Evolutionary conservation across 2,329 filamentous ascomycete genomes (phyloP).

Genomic region (Mariannaea sp.): DNA sequence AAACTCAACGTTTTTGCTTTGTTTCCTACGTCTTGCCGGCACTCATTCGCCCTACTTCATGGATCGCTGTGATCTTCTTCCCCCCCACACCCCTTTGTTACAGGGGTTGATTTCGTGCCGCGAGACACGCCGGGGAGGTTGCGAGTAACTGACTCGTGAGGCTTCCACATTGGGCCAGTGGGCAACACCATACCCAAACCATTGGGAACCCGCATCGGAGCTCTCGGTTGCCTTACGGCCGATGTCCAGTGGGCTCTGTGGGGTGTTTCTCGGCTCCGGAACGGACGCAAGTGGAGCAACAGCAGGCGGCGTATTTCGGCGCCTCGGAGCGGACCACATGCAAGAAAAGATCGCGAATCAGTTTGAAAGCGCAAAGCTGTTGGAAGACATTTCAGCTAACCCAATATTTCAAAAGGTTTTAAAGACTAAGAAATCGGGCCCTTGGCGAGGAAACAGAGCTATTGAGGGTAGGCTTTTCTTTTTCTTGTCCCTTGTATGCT

Average conservation of each 20-base stretch:
- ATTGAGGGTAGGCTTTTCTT: too few relatives aligned
- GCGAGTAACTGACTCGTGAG: conserved; percentile 2
- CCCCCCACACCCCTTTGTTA: conserved; percentile 16
- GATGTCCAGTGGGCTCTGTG: conserved; percentile 5
- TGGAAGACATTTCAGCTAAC: too few relatives aligned
- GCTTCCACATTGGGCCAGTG: conserved; percentile 4
- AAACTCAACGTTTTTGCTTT: conserved; percentile 10
- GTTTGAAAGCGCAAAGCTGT: too few relatives aligned
- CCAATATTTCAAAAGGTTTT: too few relatives aligned
- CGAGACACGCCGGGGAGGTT: conserved; percentile 25
- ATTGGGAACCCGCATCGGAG: conserved; percentile 15
- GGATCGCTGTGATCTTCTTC: conserved; percentile 8
- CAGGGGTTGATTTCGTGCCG: conserved; percentile 12
- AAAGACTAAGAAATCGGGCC: too few relatives aligned
- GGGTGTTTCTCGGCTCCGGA: conserved; percentile 12
- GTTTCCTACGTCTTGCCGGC: conserved; percentile 9
- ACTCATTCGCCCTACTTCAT: conserved; percentile 14
- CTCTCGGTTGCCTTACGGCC: conserved; percentile 5
- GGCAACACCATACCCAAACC: conserved; percentile 12
- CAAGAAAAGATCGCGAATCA: too few relatives aligned
- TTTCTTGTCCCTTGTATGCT: too few relatives aligned
- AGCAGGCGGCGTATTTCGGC: neutral
- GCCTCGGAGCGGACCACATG: too few relatives aligned
- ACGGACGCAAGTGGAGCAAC: conserved; percentile 8
- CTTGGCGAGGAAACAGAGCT: too few relatives aligned